Evolutionary conservation across 805 yeast species (phyloP).

Genomic region (Zygotorulaspora florentina): DNA sequence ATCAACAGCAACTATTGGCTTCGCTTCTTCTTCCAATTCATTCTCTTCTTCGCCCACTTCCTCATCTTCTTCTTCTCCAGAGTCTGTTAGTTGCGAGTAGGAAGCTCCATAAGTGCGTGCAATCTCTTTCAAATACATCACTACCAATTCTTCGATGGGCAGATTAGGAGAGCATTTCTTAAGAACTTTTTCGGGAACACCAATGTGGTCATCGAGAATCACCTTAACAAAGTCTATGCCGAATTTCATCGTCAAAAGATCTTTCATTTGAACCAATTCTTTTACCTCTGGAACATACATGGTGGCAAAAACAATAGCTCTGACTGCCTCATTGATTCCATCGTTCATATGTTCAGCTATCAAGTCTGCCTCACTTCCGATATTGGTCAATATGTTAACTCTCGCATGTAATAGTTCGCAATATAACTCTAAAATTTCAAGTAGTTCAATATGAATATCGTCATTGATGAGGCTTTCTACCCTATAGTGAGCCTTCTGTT

Average conservation of each 20-base stretch:
- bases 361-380: slow-evolving; percentile 33
- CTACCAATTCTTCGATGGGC: slow-evolving; percentile 62
- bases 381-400: slow-evolving; percentile 52
- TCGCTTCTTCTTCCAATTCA: slow-evolving; percentile 21
- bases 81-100: slow-evolving; percentile 48
- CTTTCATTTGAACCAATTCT: slow-evolving; percentile 60
- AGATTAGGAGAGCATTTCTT: slow-evolving; percentile 62
- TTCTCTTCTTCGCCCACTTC: slow-evolving; percentile 23
- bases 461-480: slow-evolving; percentile 82
- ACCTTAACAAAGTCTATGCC: slow-evolving; percentile 61
- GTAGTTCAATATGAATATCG: slow-evolving; percentile 71
- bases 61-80: slow-evolving; percentile 27
- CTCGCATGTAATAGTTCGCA: slow-evolving; percentile 79
- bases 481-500: slow-evolving; percentile 75
- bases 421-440: slow-evolving; percentile 75
- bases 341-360: slow-evolving; percentile 32
- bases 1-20: slow-evolving; percentile 38
- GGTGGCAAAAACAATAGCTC: slow-evolving; percentile 63
- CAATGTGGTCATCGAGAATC: slow-evolving; percentile 27
- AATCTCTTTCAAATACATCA: slow-evolving; percentile 69
- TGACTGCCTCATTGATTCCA: slow-evolving; percentile 70
- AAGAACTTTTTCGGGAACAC: slow-evolving; percentile 65
- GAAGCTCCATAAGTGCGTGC: slow-evolving; percentile 76
- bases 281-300: slow-evolving; percentile 66
- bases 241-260: slow-evolving; percentile 55